These are phyloP conservation scores for Candida germanica DNA, from an alignment of 805 yeast species.

Conservation along the genomic window DNA sequence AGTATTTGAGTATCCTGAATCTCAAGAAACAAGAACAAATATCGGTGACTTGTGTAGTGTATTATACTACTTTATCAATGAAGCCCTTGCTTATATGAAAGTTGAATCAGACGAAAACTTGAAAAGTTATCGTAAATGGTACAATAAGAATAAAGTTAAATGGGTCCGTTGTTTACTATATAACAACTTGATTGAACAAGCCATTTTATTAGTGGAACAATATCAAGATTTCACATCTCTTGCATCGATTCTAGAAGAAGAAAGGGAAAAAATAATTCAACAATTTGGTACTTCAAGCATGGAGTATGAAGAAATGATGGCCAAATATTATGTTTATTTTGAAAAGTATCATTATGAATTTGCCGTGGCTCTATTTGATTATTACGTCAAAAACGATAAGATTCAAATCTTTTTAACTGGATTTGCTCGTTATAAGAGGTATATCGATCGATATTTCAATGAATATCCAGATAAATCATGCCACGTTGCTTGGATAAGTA, in stretches of 20 bases:
- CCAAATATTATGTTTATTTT: constrained; percentile 49
- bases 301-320: constrained; percentile 16
- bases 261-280: constrained; percentile 21
- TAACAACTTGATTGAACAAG: constrained; percentile 49
- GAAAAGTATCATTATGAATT: constrained; percentile 63
- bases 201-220: constrained; percentile 60
- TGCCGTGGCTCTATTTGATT: constrained; percentile 60
- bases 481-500: constrained; percentile 69
- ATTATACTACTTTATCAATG: constrained; percentile 33
- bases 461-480: constrained; percentile 41
- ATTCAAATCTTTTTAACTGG: constrained; percentile 52
- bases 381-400: constrained; percentile 52
- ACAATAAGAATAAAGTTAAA: constrained; percentile 22
- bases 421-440: constrained; percentile 51
- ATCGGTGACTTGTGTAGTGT: constrained; percentile 26
- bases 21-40: constrained; percentile 16
- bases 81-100: constrained; percentile 35
- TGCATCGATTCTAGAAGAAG: constrained; percentile 45
- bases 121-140: constrained; percentile 31
- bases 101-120: constrained; percentile 20
- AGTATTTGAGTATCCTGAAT: constrained; percentile 13
- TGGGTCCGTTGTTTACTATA: constrained; percentile 64
- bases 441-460: constrained; percentile 51
- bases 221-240: constrained; percentile 66
- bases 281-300: constrained; percentile 14